These are phyloP conservation scores for Cyclocybe aegerita DNA, from an alignment of 768 basidiomycete genomes.

Conservation along the genomic window DNA sequence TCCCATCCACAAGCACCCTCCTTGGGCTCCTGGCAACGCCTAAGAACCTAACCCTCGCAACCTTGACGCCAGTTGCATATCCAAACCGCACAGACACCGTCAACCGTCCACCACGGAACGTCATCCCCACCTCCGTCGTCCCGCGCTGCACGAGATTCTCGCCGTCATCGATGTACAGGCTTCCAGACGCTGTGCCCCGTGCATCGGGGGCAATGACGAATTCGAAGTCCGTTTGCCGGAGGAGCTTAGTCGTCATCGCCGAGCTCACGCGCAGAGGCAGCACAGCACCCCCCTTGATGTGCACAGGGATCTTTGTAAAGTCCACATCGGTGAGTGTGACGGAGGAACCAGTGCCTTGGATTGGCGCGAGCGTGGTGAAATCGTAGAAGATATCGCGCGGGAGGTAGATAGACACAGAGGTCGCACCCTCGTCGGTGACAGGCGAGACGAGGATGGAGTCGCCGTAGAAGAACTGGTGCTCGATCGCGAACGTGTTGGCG, in stretches of 20 bases:
- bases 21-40: constrained; percentile 29
- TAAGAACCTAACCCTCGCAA: constrained; percentile 37
- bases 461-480: constrained; percentile 71
- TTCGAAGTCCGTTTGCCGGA: constrained; percentile 58
- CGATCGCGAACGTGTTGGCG: constrained; percentile 53
- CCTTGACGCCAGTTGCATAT: constrained; percentile 35
- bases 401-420: constrained; percentile 59
- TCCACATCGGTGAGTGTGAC: constrained; percentile 46
- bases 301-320: constrained; percentile 59
- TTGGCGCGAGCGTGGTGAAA: constrained; percentile 47
- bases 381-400: constrained; percentile 69
- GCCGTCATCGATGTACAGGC: constrained; percentile 67
- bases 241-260: constrained; percentile 59
- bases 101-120: constrained; percentile 28
- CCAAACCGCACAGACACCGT: constrained; percentile 36
- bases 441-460: constrained; percentile 68
- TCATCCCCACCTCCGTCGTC: constrained; percentile 33
- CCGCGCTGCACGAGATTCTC: constrained; percentile 40
- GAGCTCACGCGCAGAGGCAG: constrained; percentile 54
- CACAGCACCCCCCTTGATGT: constrained; percentile 59
- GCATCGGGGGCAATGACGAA: constrained; percentile 58
- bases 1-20: constrained; percentile 29
- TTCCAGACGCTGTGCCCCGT: constrained; percentile 51
- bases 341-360: constrained; percentile 45
- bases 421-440: constrained; percentile 59